Conservation (phyloP, 23 red algal genomes). For the Gracilaria caudata region DNA sequence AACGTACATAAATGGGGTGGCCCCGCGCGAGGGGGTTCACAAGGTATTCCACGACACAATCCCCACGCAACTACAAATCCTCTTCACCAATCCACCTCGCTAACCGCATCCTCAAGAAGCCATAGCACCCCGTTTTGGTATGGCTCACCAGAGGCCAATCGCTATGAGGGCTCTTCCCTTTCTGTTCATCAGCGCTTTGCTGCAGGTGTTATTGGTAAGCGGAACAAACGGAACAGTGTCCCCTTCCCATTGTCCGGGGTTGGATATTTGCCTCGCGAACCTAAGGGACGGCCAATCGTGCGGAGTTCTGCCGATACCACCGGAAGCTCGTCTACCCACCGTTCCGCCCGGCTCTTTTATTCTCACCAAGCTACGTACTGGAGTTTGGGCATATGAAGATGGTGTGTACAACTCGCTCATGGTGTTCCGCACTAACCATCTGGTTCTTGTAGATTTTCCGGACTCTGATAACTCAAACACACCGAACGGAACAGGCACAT, state of each 20-base stretch:
- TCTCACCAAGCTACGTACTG: slow-evolving; percentile 29
- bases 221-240: not conserved
- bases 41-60: no score
- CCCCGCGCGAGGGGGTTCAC: no score
- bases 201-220: not conserved
- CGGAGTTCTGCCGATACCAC: slow-evolving; percentile 25
- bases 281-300: slow-evolving; percentile 2
- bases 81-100: no score
- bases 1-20: no score
- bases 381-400: slow-evolving; percentile 39
- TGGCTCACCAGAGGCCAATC: not conserved
- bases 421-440: not conserved
- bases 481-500: slow-evolving; percentile 14
- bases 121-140: not conserved
- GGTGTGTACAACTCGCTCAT: slow-evolving; percentile 18
- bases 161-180: not conserved
- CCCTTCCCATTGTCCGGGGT: not conserved
- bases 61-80: no score
- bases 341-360: not conserved
- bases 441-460: slow-evolving; percentile 25
- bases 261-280: not conserved
- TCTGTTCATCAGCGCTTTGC: not conserved
- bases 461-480: slow-evolving; percentile 25
- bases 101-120: no score
- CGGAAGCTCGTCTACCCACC: slow-evolving; percentile 4